These are phyloP conservation scores for Euryodendron excelsum DNA, from an alignment of 148 eudicot genomes.

Conservation along the genomic window DNA sequence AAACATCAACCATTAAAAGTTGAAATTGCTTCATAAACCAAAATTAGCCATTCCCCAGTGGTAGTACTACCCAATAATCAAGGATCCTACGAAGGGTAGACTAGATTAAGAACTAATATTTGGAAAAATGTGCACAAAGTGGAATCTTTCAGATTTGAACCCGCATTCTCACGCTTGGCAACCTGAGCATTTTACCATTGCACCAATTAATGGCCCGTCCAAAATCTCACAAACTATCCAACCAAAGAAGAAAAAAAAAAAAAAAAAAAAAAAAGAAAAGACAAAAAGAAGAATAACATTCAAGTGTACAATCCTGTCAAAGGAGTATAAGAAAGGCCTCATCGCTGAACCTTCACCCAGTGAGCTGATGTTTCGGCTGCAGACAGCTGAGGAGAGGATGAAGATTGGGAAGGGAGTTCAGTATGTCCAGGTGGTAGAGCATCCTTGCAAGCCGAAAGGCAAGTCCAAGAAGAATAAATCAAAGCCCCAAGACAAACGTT, in stretches of 20 bases:
- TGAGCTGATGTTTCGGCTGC: too few species aligned
- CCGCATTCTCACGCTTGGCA: not conserved
- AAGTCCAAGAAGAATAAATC: too few species aligned
- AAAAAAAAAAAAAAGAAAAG: not conserved
- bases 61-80: not conserved
- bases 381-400: too few species aligned
- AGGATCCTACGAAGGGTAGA: not conserved
- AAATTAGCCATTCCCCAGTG: not conserved
- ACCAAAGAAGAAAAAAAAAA: not conserved
- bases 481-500: too few species aligned
- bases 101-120: not conserved
- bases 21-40: not conserved
- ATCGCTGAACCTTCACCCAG: too few species aligned
- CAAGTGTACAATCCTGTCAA: not conserved
- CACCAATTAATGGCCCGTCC: not conserved
- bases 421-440: too few species aligned
- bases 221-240: too few species aligned
- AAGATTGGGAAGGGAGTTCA: too few species aligned
- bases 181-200: not conserved
- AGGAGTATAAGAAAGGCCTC: too few species aligned
- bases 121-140: not conserved
- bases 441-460: too few species aligned
- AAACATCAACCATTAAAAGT: slow-evolving; percentile 5
- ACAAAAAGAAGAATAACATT: not conserved
- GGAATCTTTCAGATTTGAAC: not conserved